phyloP scores from a whole-genome alignment of 495 filamentous ascomycete species.

The Talaromyces thailandensis region DNA sequence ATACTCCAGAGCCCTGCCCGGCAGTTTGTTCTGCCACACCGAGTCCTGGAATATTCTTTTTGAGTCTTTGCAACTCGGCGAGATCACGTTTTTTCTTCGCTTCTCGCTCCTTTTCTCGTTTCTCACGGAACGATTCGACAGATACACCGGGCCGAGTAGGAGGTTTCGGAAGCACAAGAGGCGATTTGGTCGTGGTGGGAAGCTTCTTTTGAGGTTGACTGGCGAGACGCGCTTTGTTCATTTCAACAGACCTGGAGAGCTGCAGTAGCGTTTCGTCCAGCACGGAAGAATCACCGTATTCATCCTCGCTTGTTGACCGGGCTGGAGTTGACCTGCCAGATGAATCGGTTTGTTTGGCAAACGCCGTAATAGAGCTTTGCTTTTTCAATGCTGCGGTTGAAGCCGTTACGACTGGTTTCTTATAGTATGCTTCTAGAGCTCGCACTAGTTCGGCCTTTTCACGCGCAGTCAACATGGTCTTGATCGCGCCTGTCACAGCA shows the following conservation, averaged over 20 bases:
- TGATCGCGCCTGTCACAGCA: conserved; percentile 45
- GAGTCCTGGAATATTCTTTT: conserved; percentile 41
- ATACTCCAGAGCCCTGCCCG: conserved; percentile 70
- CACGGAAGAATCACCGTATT: conserved; percentile 30
- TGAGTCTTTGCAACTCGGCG: conserved; percentile 55
- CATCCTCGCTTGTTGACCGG: conserved; percentile 24
- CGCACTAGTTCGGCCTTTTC: conserved; percentile 77
- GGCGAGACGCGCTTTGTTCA: conserved; percentile 34
- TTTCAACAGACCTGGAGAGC: conserved; percentile 38
- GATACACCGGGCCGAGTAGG: conserved; percentile 28
- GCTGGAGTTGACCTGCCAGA: conserved; percentile 23
- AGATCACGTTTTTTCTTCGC: conserved; percentile 65
- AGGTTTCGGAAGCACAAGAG: conserved; percentile 23
- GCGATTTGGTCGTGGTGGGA: conserved; percentile 25
- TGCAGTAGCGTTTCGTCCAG: conserved; percentile 34
- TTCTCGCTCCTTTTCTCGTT: conserved; percentile 61
- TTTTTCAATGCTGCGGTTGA: conserved; percentile 44
- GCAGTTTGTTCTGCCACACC: conserved; percentile 48
- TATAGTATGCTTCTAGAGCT: conserved; percentile 69
- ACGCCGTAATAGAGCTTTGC: conserved; percentile 60
- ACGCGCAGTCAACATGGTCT: conserved; percentile 62
- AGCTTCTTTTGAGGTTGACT: conserved; percentile 27
- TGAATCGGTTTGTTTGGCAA: conserved; percentile 35
- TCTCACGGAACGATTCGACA: conserved; percentile 52
- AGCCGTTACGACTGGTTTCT: conserved; percentile 39